A percentile compares a stretch with the other conserved stretches of the same genome.
phyloP scores from a whole-genome alignment of 306 rosid species.

The Fragaria vesca region DNA sequence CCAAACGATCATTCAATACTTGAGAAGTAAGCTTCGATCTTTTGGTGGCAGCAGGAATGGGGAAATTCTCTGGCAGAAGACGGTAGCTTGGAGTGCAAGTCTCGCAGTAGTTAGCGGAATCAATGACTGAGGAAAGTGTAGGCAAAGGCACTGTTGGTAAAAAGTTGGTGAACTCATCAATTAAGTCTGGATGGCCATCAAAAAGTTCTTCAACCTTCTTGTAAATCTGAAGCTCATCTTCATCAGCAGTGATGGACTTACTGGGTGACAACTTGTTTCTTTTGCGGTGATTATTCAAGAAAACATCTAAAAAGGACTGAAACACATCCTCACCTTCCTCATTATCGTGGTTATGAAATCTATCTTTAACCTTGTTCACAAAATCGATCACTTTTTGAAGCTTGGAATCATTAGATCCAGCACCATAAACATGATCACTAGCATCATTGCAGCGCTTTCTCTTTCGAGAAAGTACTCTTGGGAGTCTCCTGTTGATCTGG shows the following conservation, averaged over 20 bases:
- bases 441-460: background rate
- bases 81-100: constrained; percentile 92
- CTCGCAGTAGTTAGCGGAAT: constrained; percentile 73
- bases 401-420: background rate
- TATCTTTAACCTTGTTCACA: constrained; percentile 84
- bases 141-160: constrained; percentile 58
- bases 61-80: constrained; percentile 72
- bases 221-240: constrained; percentile 3
- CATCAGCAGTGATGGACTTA: background rate
- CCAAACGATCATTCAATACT: constrained; percentile 81
- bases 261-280: constrained; percentile 31
- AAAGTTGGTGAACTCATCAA: constrained; percentile 70
- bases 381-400: constrained; percentile 76
- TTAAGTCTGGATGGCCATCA: constrained; percentile 66
- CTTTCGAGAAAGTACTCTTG: background rate
- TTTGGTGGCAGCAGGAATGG: constrained; percentile 67
- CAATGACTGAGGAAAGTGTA: constrained; percentile 2
- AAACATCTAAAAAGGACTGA: constrained; percentile 77
- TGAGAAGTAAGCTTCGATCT: constrained; percentile 62
- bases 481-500: constrained; percentile 39
- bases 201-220: constrained; percentile 66
- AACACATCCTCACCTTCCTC: constrained; percentile 52
- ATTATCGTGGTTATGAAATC: constrained; percentile 48
- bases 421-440: background rate
- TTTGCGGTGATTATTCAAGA: constrained; percentile 28